phyloP scores from a whole-genome alignment of 768 basidiomycete species.

The Psilocybe azurescens region DNA sequence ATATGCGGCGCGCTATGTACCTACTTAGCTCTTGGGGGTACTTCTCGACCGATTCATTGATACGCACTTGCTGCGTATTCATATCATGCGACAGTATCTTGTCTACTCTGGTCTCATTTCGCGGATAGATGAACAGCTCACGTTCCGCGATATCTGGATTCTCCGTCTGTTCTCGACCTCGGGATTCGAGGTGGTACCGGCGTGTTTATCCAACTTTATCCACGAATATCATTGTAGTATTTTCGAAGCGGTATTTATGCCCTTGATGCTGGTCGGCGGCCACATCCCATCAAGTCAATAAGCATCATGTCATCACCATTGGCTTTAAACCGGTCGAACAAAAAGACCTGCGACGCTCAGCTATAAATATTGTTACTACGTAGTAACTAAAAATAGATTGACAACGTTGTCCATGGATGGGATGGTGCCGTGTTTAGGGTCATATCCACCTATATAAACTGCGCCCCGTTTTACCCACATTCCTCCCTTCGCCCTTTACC shows the following conservation, averaged over 20 bases:
- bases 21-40: neutral
- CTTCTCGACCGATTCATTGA: neutral
- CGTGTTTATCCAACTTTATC: neutral
- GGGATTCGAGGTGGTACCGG: neutral
- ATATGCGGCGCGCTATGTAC: neutral
- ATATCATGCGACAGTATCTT: neutral
- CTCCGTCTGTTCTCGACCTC: neutral
- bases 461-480: conserved; percentile 5
- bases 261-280: neutral
- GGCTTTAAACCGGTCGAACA: neutral
- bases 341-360: neutral
- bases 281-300: neutral
- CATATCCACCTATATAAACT: conserved; percentile 15
- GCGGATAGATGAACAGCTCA: too few relatives aligned
- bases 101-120: too few relatives aligned
- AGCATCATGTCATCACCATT: conserved; percentile 6
- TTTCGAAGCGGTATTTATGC: neutral
- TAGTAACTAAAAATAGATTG: conserved; percentile 17
- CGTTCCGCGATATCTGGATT: too few relatives aligned
- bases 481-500: conserved; percentile 9
- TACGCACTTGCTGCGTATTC: neutral
- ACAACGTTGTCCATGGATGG: conserved; percentile 7
- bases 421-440: neutral
- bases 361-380: conserved; percentile 10
- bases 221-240: neutral